Evolutionary conservation across 2,329 filamentous ascomycete genomes (phyloP).

Genomic region (Penicillium sclerotigenum): DNA sequence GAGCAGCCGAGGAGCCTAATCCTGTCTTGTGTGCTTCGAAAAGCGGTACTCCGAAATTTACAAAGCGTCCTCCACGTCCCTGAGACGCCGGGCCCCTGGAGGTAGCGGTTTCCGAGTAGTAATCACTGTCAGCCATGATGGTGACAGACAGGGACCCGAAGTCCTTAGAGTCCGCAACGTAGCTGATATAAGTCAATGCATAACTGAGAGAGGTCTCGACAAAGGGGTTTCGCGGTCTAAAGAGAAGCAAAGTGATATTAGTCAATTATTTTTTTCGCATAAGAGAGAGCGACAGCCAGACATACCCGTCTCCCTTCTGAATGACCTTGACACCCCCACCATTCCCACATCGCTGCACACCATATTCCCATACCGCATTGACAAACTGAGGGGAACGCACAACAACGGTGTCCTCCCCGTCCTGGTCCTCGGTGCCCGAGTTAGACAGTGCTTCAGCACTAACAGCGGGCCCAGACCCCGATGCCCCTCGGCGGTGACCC

Average conservation of each 20-base stretch:
- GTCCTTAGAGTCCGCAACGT: constrained; percentile 50
- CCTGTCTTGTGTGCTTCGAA: constrained; percentile 88
- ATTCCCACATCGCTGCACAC: constrained; percentile 65
- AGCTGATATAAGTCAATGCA: constrained; percentile 72
- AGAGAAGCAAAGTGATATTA: constrained; percentile 9
- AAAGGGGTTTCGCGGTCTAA: constrained; percentile 70
- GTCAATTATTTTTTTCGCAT: not conserved
- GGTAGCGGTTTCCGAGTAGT: constrained; percentile 73
- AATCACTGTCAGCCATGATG: constrained; percentile 92
- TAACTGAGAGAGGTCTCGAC: constrained; percentile 89
- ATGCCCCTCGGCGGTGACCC: constrained; percentile 22
- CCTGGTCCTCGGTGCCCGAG: constrained; percentile 48
- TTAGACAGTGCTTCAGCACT: constrained; percentile 5
- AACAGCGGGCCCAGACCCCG: constrained; percentile 14
- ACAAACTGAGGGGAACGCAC: constrained; percentile 90
- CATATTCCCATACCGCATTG: constrained; percentile 83
- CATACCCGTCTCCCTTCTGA: constrained; percentile 51
- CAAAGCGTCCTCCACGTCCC: constrained; percentile 57
- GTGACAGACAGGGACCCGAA: constrained; percentile 70
- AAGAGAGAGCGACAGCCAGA: not conserved
- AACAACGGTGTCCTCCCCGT: constrained; percentile 66
- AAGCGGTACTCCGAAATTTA: constrained; percentile 72
- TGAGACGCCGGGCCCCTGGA: constrained; percentile 34
- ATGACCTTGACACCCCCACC: constrained; percentile 78
- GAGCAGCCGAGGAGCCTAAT: constrained; percentile 86